Evolutionary conservation across 176 grass and related monocot genomes (phyloP), one percentile per base, ranked within the genome.

Genomic region (Carex pumila): DNA sequence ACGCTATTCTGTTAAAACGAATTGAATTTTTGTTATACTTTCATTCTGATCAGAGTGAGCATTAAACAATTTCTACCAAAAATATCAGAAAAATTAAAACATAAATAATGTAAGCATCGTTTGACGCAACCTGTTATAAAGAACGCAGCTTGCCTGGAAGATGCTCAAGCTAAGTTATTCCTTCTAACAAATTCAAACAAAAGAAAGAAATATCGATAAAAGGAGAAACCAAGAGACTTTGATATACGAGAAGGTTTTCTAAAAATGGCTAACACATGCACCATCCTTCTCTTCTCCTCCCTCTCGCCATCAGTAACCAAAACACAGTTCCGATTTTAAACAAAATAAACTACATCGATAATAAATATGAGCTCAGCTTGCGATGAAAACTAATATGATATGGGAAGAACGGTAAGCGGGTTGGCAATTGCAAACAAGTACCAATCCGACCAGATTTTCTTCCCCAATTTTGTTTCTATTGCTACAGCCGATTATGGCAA

Each of bases 201-300:
- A 85, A 87, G 12, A 71, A 30, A 59, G 15, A 76, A 87, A 68
- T 61, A 84, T 21, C 14, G 61, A 5, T 50, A 61, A 84, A 68
- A 77, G 32, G 37, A 71, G 57, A 25, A 85, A 79, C 52, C 12
- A 55, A 25, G 12, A 57, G 62, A 56, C 50, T 36, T 92, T 88
- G n/a, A 65, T 97, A 67, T 90, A 50, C 67, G 92, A 91, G 92
- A 91, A 88, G 89, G 36, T 47, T 85, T 83, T 94, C 89, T 85
- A 84, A 79, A 62, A 94, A 91, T 88, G 94, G 90, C 88, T 85
- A 56, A 21, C 37, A 86, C 67, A 30, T 87, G 1, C 86, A 83
- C 90, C 90, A 97, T 85, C 53, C 84, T 72, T 53, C 59, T 89
- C 81, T 85, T 97, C 85, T 83, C 65, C 37, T 85, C 87, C 85